phyloP scores from a whole-genome alignment of 2,329 filamentous ascomycete species.

The Diaporthe citriasiana region DNA sequence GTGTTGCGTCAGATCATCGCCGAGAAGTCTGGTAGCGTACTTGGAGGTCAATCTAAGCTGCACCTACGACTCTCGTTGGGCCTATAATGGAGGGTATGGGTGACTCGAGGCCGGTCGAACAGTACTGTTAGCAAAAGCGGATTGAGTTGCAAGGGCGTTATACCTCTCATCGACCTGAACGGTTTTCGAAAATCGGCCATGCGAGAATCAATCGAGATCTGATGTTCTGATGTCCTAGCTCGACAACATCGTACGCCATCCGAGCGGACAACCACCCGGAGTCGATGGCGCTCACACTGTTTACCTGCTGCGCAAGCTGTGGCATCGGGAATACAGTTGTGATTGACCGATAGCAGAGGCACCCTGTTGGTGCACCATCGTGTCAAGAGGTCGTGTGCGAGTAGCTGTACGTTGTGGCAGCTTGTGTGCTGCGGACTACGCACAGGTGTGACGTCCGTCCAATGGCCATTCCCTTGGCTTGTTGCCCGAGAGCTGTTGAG shows the following conservation, averaged over 20 bases:
- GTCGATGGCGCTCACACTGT: background rate
- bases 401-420: constrained; percentile 2
- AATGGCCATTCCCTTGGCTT: background rate
- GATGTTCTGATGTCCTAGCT: constrained; percentile 1
- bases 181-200: background rate
- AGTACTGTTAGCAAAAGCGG: background rate
- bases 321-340: background rate
- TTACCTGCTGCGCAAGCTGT: background rate
- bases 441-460: constrained; percentile 32
- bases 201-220: constrained; percentile 28
- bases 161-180: background rate
- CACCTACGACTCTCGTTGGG: background rate
- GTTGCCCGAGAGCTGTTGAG: constrained; percentile 36
- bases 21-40: constrained; percentile 20
- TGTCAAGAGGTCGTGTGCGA: constrained; percentile 12
- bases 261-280: constrained; percentile 11
- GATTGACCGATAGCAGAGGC: background rate
- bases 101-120: constrained; percentile 8
- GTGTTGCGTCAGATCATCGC: constrained; percentile 19
- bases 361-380: constrained; percentile 4
- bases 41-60: constrained; percentile 8
- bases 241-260: constrained; percentile 9
- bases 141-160: background rate
- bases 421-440: constrained; percentile 6
- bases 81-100: background rate